phyloP scores from a whole-genome alignment of 176 grass and related monocot species.

The Oryza meridionalis region DNA sequence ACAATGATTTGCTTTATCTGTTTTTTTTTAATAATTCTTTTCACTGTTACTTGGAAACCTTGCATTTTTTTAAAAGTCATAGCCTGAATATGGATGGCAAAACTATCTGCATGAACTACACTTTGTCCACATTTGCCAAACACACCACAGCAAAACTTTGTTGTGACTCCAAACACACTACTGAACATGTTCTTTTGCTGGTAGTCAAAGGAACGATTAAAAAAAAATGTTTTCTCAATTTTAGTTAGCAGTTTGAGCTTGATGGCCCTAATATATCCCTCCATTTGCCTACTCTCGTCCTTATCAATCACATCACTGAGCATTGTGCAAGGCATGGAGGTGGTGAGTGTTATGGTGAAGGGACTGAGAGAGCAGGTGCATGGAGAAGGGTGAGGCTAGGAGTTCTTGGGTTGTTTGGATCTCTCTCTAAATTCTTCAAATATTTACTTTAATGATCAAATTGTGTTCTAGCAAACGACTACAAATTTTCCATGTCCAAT shows the following conservation, averaged over 20 bases:
- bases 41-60: background rate
- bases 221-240: background rate
- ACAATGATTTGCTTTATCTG: conserved; percentile 3
- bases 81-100: background rate
- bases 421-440: background rate
- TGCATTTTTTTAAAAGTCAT: conserved; percentile 5
- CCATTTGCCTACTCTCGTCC: too few species aligned
- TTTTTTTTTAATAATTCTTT: conserved; percentile 14
- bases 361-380: background rate
- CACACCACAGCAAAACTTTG: background rate
- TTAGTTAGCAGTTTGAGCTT: background rate
- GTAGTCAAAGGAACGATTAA: background rate
- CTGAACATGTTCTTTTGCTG: background rate
- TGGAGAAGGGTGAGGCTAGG: background rate
- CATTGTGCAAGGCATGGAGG: background rate
- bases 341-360: background rate
- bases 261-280: background rate
- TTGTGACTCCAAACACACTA: background rate
- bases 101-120: background rate
- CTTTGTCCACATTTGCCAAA: background rate
- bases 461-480: background rate
- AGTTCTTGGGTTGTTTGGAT: background rate
- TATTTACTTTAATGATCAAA: background rate
- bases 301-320: too few species aligned
- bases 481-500: background rate